Evolutionary conservation across 495 filamentous ascomycete species (phyloP).

Genomic region (Ascobolus immersus): DNA sequence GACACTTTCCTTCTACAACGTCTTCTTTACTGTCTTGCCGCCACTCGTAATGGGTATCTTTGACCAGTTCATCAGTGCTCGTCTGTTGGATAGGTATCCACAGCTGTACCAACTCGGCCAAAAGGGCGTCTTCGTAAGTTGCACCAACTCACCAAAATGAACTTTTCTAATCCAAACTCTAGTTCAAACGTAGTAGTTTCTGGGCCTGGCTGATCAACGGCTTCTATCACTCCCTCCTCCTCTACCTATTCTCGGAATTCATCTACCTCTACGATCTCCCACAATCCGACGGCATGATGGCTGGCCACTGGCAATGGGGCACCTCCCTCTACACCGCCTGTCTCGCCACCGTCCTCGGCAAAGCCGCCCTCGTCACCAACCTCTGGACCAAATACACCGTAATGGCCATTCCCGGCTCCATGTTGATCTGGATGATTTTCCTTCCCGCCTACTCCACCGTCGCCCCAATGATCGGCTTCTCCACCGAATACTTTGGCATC

Average conservation of each 20-base stretch:
- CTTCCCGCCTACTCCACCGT: conserved; percentile 74
- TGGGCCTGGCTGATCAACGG: conserved; percentile 79
- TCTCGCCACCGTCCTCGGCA: conserved; percentile 75
- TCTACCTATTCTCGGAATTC: conserved; percentile 60
- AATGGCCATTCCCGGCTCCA: conserved; percentile 80
- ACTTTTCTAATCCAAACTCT: neutral
- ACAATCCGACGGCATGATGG: conserved; percentile 44
- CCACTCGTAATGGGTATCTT: conserved; percentile 91
- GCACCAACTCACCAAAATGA: neutral
- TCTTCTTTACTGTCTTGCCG: conserved; percentile 87
- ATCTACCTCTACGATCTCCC: conserved; percentile 61
- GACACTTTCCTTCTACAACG: conserved; percentile 97
- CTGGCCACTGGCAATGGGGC: conserved; percentile 96
- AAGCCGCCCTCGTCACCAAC: conserved; percentile 83
- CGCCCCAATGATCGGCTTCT: conserved; percentile 63
- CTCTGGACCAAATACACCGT: conserved; percentile 98
- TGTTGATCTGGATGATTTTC: conserved; percentile 78
- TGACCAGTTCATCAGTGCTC: conserved; percentile 91
- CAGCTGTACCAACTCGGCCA: conserved; percentile 88
- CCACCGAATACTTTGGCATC: conserved; percentile 61
- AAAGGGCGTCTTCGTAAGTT: conserved; percentile 42
- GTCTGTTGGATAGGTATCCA: conserved; percentile 88
- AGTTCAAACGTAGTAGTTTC: conserved; percentile 73
- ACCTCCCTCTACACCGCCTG: conserved; percentile 73
- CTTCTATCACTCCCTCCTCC: conserved; percentile 81